phyloP scores from a whole-genome alignment of 2,329 filamentous ascomycete species.

The Huntiella omanensis region DNA sequence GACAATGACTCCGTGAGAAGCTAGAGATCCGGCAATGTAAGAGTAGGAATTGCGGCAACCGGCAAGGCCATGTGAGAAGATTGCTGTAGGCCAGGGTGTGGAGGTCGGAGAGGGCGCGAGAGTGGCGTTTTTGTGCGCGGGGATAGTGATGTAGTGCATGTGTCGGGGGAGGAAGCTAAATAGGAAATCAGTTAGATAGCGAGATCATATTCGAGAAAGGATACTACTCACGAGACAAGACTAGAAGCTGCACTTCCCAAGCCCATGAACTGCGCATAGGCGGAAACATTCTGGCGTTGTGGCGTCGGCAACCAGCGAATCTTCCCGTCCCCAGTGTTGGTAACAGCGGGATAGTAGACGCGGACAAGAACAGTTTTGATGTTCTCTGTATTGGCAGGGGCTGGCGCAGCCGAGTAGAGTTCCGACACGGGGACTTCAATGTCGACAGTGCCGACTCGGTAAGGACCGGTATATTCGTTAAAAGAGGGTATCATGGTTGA shows the following conservation, averaged over 20 bases:
- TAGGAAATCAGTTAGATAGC: not conserved
- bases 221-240: slow-evolving; percentile 35
- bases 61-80: slow-evolving; percentile 75
- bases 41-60: slow-evolving; percentile 72
- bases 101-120: slow-evolving; percentile 32
- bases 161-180: slow-evolving; percentile 47
- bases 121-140: slow-evolving; percentile 51
- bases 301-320: slow-evolving; percentile 65
- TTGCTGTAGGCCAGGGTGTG: slow-evolving; percentile 54
- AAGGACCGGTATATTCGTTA: slow-evolving; percentile 56
- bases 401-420: slow-evolving; percentile 32
- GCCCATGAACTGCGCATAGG: slow-evolving; percentile 61
- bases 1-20: slow-evolving; percentile 65
- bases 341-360: slow-evolving; percentile 58
- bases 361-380: slow-evolving; percentile 63
- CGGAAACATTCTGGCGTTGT: slow-evolving; percentile 53
- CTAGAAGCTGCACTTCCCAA: slow-evolving; percentile 38
- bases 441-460: slow-evolving; percentile 63
- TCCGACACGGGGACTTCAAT: slow-evolving; percentile 56
- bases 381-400: slow-evolving; percentile 32
- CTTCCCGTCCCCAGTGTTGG: slow-evolving; percentile 28
- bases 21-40: slow-evolving; percentile 59
- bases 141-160: slow-evolving; percentile 54
- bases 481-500: slow-evolving; percentile 39
- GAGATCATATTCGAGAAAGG: too few relatives aligned